phyloP scores from a whole-genome alignment of 2,329 filamentous ascomycete species.

The Exophiala aquamarina region DNA sequence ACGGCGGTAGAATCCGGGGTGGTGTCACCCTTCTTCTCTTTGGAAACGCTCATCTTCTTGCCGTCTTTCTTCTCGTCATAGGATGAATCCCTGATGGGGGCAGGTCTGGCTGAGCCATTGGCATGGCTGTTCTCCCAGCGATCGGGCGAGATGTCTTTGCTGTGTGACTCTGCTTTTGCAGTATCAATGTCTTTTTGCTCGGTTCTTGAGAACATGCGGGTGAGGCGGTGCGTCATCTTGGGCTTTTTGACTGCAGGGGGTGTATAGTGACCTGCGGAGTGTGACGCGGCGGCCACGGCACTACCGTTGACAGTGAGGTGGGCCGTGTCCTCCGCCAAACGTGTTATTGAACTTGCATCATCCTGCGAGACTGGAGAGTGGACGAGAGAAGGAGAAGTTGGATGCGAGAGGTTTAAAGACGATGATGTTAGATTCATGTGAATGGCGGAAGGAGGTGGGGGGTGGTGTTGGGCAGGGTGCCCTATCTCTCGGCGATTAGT shows the following conservation, averaged over 20 bases:
- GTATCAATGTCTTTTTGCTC: constrained; percentile 38
- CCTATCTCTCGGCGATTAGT: constrained; percentile 23
- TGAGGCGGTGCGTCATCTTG: constrained; percentile 46
- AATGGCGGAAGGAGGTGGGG: constrained; percentile 16
- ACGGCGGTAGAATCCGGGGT: constrained; percentile 17
- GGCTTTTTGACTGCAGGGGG: constrained; percentile 31
- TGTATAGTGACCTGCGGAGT: constrained; percentile 9
- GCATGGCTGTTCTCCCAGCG: constrained; percentile 33
- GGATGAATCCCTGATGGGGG: constrained; percentile 30
- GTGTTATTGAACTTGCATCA: constrained; percentile 37
- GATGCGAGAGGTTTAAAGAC: constrained; percentile 8
- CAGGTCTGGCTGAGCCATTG: constrained; percentile 26
- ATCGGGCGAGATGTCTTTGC: constrained; percentile 25
- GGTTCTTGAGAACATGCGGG: constrained; percentile 48
- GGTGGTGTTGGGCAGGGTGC: constrained; percentile 17
- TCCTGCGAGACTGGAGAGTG: constrained; percentile 18
- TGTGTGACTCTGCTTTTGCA: constrained; percentile 17
- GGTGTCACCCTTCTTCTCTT: constrained; percentile 35
- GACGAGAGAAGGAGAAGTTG: constrained; percentile 13
- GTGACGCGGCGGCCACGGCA: constrained; percentile 29
- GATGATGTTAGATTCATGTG: constrained; percentile 25
- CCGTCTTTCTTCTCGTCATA: constrained; percentile 32
- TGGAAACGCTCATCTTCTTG: constrained; percentile 30
- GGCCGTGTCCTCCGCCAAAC: constrained; percentile 42
- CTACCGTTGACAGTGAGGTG: constrained; percentile 41